Evolutionary conservation across 2,329 filamentous ascomycete genomes (phyloP).

Genomic region (Hyphodiscus sp.): DNA sequence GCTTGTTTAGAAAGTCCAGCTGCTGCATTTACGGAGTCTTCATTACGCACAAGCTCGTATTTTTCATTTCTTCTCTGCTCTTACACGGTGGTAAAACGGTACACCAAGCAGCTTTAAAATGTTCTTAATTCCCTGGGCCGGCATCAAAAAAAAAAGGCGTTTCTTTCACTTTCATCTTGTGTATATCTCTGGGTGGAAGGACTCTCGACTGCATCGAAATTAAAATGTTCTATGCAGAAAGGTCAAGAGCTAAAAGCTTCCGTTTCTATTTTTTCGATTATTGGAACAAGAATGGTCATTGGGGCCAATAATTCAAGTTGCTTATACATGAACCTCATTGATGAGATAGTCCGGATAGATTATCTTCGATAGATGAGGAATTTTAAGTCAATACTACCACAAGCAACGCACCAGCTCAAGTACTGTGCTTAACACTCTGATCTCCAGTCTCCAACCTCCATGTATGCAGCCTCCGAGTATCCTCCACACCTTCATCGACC

Average conservation of each 20-base stretch:
- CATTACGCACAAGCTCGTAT: neutral
- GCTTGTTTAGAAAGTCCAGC: neutral
- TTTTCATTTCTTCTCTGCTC: neutral
- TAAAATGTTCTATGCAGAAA: neutral
- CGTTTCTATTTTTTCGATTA: neutral
- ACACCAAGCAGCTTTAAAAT: neutral
- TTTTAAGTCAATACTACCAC: neutral
- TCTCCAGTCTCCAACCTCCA: neutral
- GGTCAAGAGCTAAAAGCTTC: neutral
- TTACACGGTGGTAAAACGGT: neutral
- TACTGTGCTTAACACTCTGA: neutral
- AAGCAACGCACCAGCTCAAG: neutral
- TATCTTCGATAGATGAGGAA: conserved; percentile 6
- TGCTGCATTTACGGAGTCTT: neutral
- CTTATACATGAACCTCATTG: neutral
- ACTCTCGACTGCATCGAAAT: neutral
- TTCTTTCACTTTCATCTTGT: neutral
- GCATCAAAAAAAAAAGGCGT: neutral
- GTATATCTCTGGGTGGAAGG: conserved; percentile 1
- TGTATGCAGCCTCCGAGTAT: neutral
- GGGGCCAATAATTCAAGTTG: neutral
- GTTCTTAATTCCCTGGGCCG: neutral
- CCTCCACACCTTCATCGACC: neutral
- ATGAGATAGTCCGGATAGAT: conserved; percentile 5
- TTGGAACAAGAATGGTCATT: conserved; percentile 4